A percentile compares a stretch with the other conserved stretches of the same genome.
Conservation (phyloP, 257 asterid species). For the Euphrasia confusa region DNA sequence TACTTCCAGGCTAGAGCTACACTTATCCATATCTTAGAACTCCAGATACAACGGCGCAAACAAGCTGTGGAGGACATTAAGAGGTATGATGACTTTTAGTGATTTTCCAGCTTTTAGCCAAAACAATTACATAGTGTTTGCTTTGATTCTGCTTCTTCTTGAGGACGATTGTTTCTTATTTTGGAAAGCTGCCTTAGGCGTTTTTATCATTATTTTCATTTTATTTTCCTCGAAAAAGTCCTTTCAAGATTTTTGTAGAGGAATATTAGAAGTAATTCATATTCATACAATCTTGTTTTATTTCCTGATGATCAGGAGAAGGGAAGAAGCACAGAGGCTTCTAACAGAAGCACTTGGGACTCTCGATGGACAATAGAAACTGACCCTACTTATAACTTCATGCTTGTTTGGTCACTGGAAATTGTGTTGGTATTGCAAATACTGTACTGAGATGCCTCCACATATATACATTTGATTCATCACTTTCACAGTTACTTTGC, state of each 20-base stretch:
- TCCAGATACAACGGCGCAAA: conserved; percentile 83
- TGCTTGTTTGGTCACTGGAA: neutral
- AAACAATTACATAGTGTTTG: neutral
- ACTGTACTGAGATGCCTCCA: neutral
- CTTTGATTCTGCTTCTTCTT: too few species aligned
- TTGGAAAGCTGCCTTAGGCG: neutral
- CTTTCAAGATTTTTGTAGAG: too few species aligned
- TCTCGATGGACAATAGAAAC: conserved; percentile 1
- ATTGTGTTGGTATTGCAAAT: neutral
- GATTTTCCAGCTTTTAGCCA: neutral
- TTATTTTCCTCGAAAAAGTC: neutral
- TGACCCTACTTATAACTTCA: neutral
- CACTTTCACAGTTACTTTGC: too few species aligned
- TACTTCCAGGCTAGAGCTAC: conserved; percentile 91
- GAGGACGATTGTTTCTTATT: neutral
- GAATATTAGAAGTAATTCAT: neutral
- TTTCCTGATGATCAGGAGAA: neutral
- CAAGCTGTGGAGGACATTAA: conserved; percentile 97
- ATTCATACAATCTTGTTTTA: neutral
- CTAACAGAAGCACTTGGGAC: neutral
- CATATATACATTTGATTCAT: neutral
- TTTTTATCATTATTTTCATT: neutral
- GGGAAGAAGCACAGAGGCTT: conserved; percentile 5
- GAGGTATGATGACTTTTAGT: conserved; percentile 41
- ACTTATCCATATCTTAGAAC: conserved; percentile 84